Evolutionary conservation across 225 moss, liverwort and hornwort species (phyloP).

Genomic region (Ulota crispa): DNA sequence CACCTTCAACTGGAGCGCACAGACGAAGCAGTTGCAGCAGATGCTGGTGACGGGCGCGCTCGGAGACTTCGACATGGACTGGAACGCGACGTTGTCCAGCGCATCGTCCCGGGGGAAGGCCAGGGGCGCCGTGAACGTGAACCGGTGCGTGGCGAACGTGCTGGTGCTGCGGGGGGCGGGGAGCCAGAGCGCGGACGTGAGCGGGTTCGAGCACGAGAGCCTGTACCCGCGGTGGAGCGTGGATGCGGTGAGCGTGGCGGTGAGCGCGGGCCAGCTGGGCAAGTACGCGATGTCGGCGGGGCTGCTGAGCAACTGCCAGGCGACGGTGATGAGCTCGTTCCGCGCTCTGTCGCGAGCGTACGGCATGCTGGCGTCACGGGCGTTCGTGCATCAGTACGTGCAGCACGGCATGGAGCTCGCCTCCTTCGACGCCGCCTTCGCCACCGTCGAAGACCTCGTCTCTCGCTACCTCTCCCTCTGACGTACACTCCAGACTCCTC

Average conservation of each 20-base stretch:
- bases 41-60: constrained; percentile 71
- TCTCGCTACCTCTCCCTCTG: constrained; percentile 33
- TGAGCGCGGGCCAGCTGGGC: constrained; percentile 51
- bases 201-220: constrained; percentile 66
- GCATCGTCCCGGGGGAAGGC: neutral
- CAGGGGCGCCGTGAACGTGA: constrained; percentile 36
- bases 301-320: constrained; percentile 85
- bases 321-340: constrained; percentile 64
- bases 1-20: constrained; percentile 79
- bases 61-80: constrained; percentile 76
- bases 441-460: constrained; percentile 74
- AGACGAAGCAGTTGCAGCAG: constrained; percentile 73
- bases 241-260: constrained; percentile 74
- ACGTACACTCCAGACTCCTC: neutral
- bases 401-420: constrained; percentile 81
- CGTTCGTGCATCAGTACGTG: constrained; percentile 86
- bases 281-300: constrained; percentile 68
- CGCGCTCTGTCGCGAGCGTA: constrained; percentile 68
- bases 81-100: constrained; percentile 47
- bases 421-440: constrained; percentile 85
- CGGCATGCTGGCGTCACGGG: constrained; percentile 76
- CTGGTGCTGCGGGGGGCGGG: constrained; percentile 70
- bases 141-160: constrained; percentile 77
- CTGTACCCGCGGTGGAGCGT: constrained; percentile 87
- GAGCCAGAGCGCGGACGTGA: constrained; percentile 62